Conservation (phyloP, 2,329 filamentous ascomycete species). For the Thelonectria blattea region DNA sequence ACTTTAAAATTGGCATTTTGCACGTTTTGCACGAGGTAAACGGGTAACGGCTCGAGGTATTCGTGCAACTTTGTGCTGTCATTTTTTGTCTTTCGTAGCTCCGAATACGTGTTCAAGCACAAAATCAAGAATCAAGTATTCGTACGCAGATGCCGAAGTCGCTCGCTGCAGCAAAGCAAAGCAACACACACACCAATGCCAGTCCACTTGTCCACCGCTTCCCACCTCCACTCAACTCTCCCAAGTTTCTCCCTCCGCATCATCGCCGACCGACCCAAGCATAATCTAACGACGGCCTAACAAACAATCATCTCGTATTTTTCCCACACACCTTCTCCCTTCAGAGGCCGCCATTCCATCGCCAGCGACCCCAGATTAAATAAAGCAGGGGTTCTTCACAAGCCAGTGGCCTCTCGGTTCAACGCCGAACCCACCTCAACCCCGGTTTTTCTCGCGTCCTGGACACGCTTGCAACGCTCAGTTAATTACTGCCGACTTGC, state of each 20-base stretch:
- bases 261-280: conserved; percentile 1
- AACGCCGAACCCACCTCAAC: conserved; percentile 13
- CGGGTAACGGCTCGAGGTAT: neutral
- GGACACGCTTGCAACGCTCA: conserved; percentile 14
- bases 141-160: neutral
- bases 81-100: neutral
- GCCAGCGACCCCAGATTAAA: conserved; percentile 18
- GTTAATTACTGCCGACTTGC: conserved; percentile 9
- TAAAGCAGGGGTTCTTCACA: conserved; percentile 15
- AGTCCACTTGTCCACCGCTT: conserved; percentile 1
- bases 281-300: no score
- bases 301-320: conserved; percentile 8
- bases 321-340: neutral
- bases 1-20: conserved; percentile 10
- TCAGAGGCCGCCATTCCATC: conserved; percentile 13
- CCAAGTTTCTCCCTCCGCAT: conserved; percentile 5
- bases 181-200: neutral
- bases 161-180: neutral
- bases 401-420: conserved; percentile 12
- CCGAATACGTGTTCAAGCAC: neutral
- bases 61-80: no score
- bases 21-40: neutral
- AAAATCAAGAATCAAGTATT: neutral
- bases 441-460: conserved; percentile 21
- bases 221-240: neutral